Evolutionary conservation across 768 basidiomycete genomes (phyloP).

Genomic region (Rossbeevera mucosa): DNA sequence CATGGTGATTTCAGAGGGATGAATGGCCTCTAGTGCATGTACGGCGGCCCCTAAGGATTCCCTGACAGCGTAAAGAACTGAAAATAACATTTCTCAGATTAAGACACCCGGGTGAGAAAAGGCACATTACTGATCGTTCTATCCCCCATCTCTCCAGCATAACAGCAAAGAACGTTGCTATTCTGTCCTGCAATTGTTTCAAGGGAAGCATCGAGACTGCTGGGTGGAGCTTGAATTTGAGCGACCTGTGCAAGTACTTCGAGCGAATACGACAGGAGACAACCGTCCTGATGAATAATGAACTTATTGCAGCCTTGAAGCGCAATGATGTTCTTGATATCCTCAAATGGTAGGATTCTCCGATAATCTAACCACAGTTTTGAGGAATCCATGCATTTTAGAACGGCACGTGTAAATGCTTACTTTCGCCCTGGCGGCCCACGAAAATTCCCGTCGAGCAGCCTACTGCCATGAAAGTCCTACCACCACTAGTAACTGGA

Average conservation of each 20-base stretch:
- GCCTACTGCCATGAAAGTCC: constrained; percentile 58
- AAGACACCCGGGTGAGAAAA: background rate
- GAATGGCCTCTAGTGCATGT: constrained; percentile 55
- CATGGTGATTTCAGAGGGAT: constrained; percentile 33
- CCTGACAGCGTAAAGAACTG: constrained; percentile 69
- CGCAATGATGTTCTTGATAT: constrained; percentile 51
- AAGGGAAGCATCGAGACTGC: constrained; percentile 49
- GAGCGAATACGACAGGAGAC: constrained; percentile 63
- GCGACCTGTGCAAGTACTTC: constrained; percentile 63
- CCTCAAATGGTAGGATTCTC: constrained; percentile 47
- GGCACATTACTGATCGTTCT: constrained; percentile 50
- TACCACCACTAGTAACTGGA: constrained; percentile 43
- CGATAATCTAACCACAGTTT: constrained; percentile 44
- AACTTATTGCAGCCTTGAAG: constrained; percentile 63
- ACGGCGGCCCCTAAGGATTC: constrained; percentile 55
- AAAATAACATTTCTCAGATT: constrained; percentile 6
- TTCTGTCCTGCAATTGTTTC: constrained; percentile 59
- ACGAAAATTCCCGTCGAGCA: constrained; percentile 70
- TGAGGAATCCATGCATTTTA: background rate
- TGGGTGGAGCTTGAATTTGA: constrained; percentile 41
- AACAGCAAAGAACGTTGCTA: constrained; percentile 57
- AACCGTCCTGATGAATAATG: constrained; percentile 56
- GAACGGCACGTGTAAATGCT: constrained; percentile 12
- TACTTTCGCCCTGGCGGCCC: constrained; percentile 52
- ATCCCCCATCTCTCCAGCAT: constrained; percentile 48